Percentiles rank a stretch among this genome's conserved stretches.
Evolutionary conservation across 148 eudicot species (phyloP).

Genomic region (Heliamphora exappendiculata): DNA sequence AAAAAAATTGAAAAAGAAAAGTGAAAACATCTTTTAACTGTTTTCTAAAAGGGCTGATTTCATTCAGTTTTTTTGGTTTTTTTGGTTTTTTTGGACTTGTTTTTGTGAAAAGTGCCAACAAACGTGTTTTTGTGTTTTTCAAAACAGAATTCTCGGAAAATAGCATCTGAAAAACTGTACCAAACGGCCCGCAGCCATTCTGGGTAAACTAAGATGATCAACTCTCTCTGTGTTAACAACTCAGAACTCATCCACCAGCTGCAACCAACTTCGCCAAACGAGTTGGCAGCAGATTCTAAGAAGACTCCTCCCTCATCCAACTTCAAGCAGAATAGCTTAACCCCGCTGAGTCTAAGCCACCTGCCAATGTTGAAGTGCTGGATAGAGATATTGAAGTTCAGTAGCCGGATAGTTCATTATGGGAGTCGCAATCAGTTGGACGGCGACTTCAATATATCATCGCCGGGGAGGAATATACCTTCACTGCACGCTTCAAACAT

Average conservation of each 20-base stretch:
- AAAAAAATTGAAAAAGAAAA: too few species aligned
- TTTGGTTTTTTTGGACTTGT: too few species aligned
- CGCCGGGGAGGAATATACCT: slow-evolving; percentile 32
- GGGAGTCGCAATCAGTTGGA: slow-evolving; percentile 43
- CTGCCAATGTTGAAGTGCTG: slow-evolving; percentile 20
- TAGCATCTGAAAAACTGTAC: too few species aligned
- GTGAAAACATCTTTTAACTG: too few species aligned
- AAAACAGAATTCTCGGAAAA: too few species aligned
- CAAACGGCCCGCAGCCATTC: too few species aligned
- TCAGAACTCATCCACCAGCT: slow-evolving; percentile 19
- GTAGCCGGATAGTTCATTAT: slow-evolving; percentile 32
- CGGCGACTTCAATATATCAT: slow-evolving; percentile 35
- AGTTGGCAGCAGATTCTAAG: slow-evolving; percentile 9
- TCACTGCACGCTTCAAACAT: slow-evolving; percentile 17
- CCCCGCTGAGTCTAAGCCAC: slow-evolving; percentile 25
- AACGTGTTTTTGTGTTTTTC: too few species aligned
- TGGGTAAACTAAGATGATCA: slow-evolving; percentile 16
- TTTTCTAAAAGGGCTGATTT: too few species aligned
- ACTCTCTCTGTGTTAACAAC: slow-evolving; percentile 18
- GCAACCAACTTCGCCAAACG: slow-evolving; percentile 12
- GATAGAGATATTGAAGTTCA: slow-evolving; percentile 24
- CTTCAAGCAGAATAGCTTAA: slow-evolving; percentile 15
- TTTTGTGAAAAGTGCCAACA: too few species aligned
- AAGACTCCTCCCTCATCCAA: slow-evolving; percentile 11
- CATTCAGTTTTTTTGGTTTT: too few species aligned